Base-by-base conservation (phyloP, 2,329 filamentous ascomycete species). In the Beauveria sp. region DNA sequence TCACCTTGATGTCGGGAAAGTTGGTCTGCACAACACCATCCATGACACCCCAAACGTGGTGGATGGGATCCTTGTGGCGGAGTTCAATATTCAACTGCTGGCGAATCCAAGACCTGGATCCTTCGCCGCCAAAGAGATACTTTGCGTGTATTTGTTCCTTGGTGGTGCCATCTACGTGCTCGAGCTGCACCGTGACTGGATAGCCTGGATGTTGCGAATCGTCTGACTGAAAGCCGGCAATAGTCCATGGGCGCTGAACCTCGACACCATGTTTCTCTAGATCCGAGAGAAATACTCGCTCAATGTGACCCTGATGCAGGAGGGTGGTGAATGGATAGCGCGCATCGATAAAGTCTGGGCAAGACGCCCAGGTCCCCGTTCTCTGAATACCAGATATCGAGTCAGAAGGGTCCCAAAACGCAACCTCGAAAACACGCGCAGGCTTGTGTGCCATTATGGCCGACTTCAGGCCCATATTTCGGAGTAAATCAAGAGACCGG, bases 401-500 rank as follows among this genome's bases (percentile, higher is more conserved):
- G 37, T 72, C 71, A 1, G 77, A 76, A 0, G 86, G 85, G 64
- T 90, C 86, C 87, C 87, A 90, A 66, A 90, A 90, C 2, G 86
- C 87, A 28, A 88, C 85, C 69, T 90, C 87, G 67, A 84, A 96
- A 28, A 97, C 91, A 69, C 90, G 91, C 1, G 92, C 92, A 7
- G 92, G 92, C 65, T 92, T 85, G 70, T 93, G 82, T 22, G 86
- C 88, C 91, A 96, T 96, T 70, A 96, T 90, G 61, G 86, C 85
- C 50, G 90, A 84, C 77, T 96, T 96, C 61, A 96, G 78, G 1
- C 90, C 91, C 87, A 96, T 91, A 70, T 96, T 96, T 57, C 89
- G 86, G 53, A 96, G 80, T 18, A 96, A 83, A 68, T 96, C 92
- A 26, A 96, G 80, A 0, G 92, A 96, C 44, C 92, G 87, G 43